phyloP scores from a whole-genome alignment of 768 basidiomycete genomes.

The Asterophora lycoperdoides region DNA sequence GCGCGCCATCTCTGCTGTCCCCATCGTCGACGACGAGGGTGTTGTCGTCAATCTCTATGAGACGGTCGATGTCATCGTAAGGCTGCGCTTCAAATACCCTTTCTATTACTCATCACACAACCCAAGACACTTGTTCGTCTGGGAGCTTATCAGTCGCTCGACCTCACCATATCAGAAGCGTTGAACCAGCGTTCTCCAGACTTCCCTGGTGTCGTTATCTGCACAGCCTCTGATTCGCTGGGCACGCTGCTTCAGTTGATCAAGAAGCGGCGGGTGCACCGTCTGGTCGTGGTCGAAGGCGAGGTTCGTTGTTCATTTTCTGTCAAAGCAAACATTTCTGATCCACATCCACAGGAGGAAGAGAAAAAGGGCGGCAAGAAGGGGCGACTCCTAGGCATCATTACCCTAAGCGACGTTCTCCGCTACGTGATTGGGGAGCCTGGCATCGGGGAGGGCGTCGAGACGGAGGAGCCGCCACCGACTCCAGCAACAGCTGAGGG shows the following conservation, averaged over 20 bases:
- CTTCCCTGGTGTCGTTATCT: conserved; percentile 96
- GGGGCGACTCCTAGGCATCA: conserved; percentile 79
- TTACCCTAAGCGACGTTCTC: conserved; percentile 85
- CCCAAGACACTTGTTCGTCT: conserved; percentile 86
- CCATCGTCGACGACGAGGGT: conserved; percentile 90
- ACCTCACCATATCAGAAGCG: conserved; percentile 90
- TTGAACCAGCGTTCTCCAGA: conserved; percentile 88
- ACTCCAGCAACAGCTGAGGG: conserved; percentile 1
- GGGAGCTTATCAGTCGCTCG: conserved; percentile 93
- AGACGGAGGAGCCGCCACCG: conserved; percentile 23
- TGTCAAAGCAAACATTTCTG: neutral
- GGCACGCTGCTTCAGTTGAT: conserved; percentile 88
- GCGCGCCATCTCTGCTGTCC: conserved; percentile 92
- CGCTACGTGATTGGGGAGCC: conserved; percentile 73
- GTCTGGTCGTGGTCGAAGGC: conserved; percentile 92
- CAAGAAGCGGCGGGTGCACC: conserved; percentile 90
- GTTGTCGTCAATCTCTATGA: conserved; percentile 96
- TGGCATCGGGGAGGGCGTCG: conserved; percentile 44
- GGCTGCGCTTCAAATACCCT: conserved; percentile 19
- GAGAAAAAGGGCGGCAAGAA: conserved; percentile 76
- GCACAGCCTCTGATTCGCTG: conserved; percentile 88
- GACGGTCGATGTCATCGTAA: conserved; percentile 96
- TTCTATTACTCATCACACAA: neutral
- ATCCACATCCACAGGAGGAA: conserved; percentile 53
- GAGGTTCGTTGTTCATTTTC: conserved; percentile 47